phyloP scores from a whole-genome alignment of 2,329 filamentous ascomycete genomes.

The Chaetoscypha palmicola region DNA sequence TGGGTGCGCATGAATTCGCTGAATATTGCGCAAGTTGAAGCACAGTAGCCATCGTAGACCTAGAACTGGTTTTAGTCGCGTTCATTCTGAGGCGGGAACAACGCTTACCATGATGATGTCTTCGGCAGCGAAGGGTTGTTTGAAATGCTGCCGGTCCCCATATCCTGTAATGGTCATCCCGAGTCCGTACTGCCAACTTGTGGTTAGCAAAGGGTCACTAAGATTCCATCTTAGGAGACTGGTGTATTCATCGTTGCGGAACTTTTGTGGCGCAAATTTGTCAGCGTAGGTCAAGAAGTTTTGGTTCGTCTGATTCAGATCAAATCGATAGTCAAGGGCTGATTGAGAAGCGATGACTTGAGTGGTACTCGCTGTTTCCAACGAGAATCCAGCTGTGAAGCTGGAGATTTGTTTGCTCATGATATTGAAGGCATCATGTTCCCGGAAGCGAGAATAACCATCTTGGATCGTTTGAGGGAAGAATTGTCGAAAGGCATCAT shows the following conservation, averaged over 20 bases:
- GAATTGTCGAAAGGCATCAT: constrained; percentile 41
- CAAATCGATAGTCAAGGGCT: constrained; percentile 19
- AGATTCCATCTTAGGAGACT: constrained; percentile 22
- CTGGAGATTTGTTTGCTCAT: constrained; percentile 17
- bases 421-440: constrained; percentile 19
- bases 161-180: constrained; percentile 31
- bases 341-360: constrained; percentile 15
- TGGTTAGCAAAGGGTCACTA: constrained; percentile 19
- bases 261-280: constrained; percentile 18
- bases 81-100: neutral
- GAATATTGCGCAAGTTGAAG: constrained; percentile 53
- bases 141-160: constrained; percentile 23
- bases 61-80: neutral
- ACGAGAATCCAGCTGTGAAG: constrained; percentile 13
- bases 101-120: constrained; percentile 40
- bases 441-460: constrained; percentile 19
- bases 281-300: constrained; percentile 18
- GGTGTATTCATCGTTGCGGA: constrained; percentile 17
- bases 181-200: constrained; percentile 17
- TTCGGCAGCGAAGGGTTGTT: constrained; percentile 34
- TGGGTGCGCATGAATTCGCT: constrained; percentile 44
- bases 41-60: constrained; percentile 46
- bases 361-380: constrained; percentile 12
- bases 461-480: constrained; percentile 27
- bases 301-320: constrained; percentile 19